phyloP scores from a whole-genome alignment of 306 rosid genomes.

The Prunus dulcis region DNA sequence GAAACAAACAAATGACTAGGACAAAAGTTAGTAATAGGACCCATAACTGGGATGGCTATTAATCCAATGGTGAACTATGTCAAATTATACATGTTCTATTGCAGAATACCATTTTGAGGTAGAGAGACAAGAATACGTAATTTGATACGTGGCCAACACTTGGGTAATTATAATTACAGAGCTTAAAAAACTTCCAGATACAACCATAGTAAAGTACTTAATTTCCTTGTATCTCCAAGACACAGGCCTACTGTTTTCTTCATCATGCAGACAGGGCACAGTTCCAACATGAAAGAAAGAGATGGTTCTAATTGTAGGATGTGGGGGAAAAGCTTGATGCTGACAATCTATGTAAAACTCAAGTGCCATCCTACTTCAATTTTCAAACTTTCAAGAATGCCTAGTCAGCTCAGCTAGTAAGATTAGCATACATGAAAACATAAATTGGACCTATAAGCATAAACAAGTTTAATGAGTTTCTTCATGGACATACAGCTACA shows the following conservation, averaged over 20 bases:
- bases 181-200: background rate
- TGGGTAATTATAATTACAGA: background rate
- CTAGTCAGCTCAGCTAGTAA: background rate
- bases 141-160: background rate
- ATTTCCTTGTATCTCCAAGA: background rate
- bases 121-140: background rate
- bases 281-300: background rate
- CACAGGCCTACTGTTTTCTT: background rate
- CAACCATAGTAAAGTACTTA: background rate
- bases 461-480: background rate
- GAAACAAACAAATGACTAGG: background rate
- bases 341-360: background rate
- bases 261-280: background rate
- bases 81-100: background rate
- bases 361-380: too few species aligned
- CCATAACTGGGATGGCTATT: background rate
- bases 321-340: background rate
- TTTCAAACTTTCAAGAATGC: background rate
- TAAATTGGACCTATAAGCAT: background rate
- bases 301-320: background rate
- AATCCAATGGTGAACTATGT: background rate
- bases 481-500: background rate
- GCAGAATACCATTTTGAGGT: background rate
- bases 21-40: background rate
- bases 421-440: background rate